phyloP scores from a whole-genome alignment of 2,329 filamentous ascomycete species.

The Epichloe typhina region DNA sequence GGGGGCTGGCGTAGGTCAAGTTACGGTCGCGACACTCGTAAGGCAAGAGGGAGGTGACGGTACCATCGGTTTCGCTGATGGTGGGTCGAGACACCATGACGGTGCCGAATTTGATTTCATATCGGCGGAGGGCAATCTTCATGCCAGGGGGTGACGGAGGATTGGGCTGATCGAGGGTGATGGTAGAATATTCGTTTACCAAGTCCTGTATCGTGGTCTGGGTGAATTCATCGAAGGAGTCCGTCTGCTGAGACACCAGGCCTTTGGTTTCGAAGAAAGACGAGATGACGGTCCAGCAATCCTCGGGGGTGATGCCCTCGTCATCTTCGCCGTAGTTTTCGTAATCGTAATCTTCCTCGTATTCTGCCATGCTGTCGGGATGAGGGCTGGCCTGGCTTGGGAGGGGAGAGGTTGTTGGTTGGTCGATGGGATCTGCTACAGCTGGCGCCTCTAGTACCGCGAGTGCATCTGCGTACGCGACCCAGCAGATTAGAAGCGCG shows the following conservation, averaged over 20 bases:
- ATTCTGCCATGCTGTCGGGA: slow-evolving; percentile 35
- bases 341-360: slow-evolving; percentile 49
- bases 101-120: slow-evolving; percentile 88
- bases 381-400: background rate
- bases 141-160: slow-evolving; percentile 63
- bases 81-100: slow-evolving; percentile 82
- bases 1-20: slow-evolving; percentile 83
- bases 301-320: slow-evolving; percentile 71
- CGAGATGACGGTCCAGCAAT: slow-evolving; percentile 96
- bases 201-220: slow-evolving; percentile 89
- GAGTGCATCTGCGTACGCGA: slow-evolving; percentile 18
- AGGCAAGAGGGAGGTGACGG: slow-evolving; percentile 71
- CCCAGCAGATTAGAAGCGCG: slow-evolving; percentile 10
- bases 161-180: slow-evolving; percentile 88
- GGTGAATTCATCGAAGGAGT: slow-evolving; percentile 97
- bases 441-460: slow-evolving; percentile 20
- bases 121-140: slow-evolving; percentile 75
- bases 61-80: slow-evolving; percentile 86
- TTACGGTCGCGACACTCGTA: slow-evolving; percentile 95
- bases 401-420: background rate
- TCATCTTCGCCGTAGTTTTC: slow-evolving; percentile 58
- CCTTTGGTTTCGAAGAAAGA: slow-evolving; percentile 95
- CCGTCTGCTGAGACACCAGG: slow-evolving; percentile 90
- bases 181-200: slow-evolving; percentile 78
- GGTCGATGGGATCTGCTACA: slow-evolving; percentile 7